phyloP scores from a whole-genome alignment of 768 basidiomycete genomes.

The Sarcomyxa edulis region DNA sequence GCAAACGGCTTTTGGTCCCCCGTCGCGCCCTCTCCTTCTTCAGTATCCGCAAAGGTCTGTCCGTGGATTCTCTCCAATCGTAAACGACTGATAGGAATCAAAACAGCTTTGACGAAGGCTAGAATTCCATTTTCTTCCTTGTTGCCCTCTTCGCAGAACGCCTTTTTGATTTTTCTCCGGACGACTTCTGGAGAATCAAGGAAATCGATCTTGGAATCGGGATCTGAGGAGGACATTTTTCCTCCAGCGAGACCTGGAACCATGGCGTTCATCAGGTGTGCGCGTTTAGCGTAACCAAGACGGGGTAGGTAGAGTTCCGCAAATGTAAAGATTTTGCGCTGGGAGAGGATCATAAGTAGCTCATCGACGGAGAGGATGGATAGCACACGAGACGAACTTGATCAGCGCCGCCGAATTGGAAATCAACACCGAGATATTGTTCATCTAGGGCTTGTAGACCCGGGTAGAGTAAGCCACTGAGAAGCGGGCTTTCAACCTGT shows the following conservation, averaged over 20 bases:
- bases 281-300: conserved; percentile 89
- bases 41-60: conserved; percentile 41
- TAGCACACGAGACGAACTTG: conserved; percentile 59
- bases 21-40: conserved; percentile 12
- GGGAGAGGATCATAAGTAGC: conserved; percentile 7
- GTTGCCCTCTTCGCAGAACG: conserved; percentile 94
- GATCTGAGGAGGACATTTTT: conserved; percentile 98
- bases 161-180: conserved; percentile 84
- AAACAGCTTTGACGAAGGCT: conserved; percentile 78
- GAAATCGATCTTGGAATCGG: conserved; percentile 97
- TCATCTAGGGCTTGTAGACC: conserved; percentile 97
- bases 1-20: conserved; percentile 62
- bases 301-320: conserved; percentile 93
- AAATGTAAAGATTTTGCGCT: conserved; percentile 99
- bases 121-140: conserved; percentile 84
- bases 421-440: conserved; percentile 91
- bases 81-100: conserved; percentile 81
- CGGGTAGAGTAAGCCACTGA: conserved; percentile 93
- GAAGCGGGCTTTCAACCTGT: conserved; percentile 86
- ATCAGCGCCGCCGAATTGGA: conserved; percentile 97
- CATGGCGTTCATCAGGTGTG: conserved; percentile 98
- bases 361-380: background rate
- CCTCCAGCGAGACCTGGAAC: conserved; percentile 91
- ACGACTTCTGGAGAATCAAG: conserved; percentile 82
- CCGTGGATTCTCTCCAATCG: conserved; percentile 55